A percentile compares a stretch with the other conserved stretches of the same genome.
phyloP scores from a whole-genome alignment of 129 eudicot genomes.

The Centrapalus pauciflorus region DNA sequence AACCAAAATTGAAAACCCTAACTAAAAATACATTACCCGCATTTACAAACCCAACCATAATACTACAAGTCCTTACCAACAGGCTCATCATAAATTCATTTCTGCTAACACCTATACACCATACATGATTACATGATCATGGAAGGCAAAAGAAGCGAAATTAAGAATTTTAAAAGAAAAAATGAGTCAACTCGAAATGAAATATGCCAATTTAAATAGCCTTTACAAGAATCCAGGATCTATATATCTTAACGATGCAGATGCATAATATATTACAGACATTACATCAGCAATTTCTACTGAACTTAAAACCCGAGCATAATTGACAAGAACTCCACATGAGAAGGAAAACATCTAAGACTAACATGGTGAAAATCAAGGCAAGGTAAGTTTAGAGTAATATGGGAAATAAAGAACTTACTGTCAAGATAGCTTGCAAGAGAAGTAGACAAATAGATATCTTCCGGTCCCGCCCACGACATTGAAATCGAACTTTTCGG shows the following conservation, averaged over 20 bases:
- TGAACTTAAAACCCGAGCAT: background rate
- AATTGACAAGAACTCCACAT: background rate
- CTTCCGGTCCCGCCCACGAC: conserved; percentile 98
- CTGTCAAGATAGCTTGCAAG: conserved; percentile 96
- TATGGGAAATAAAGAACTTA: conserved; percentile 26
- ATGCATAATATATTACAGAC: background rate
- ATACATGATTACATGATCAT: too few species aligned
- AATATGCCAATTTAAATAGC: background rate
- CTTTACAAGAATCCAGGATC: background rate
- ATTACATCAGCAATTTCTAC: conserved; percentile 7
- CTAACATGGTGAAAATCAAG: background rate
- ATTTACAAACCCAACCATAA: background rate
- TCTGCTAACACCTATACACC: too few species aligned
- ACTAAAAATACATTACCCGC: background rate
- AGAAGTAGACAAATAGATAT: conserved; percentile 79
- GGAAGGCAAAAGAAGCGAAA: background rate
- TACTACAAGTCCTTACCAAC: too few species aligned
- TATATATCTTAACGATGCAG: background rate
- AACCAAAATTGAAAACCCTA: too few species aligned
- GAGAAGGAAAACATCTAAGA: background rate
- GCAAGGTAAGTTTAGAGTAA: background rate
- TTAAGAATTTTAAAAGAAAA: too few species aligned
- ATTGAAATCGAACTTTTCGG: conserved; percentile 48
- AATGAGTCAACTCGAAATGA: too few species aligned
- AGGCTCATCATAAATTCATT: too few species aligned